phyloP scores from a whole-genome alignment of 1,284 basidiomycete species.

The Ustilago sp. region DNA sequence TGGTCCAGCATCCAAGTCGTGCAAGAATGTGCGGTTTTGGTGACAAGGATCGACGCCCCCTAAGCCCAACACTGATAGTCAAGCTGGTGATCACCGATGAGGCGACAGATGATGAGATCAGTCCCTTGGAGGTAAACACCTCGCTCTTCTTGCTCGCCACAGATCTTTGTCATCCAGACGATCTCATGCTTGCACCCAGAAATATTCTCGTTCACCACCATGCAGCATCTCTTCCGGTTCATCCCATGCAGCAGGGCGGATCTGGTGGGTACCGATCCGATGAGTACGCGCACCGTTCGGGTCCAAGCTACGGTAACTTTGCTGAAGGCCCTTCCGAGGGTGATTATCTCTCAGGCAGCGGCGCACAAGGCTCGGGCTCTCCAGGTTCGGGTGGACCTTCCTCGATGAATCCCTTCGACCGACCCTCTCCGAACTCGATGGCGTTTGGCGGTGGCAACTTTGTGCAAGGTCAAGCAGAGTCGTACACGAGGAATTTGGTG shows the following conservation, averaged over 20 bases:
- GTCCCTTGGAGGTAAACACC: constrained; percentile 59
- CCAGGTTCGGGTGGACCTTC: constrained; percentile 4
- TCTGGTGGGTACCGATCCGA: constrained; percentile 16
- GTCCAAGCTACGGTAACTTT: constrained; percentile 26
- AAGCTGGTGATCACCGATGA: constrained; percentile 60
- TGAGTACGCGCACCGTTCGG: constrained; percentile 21
- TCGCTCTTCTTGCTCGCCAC: constrained; percentile 63
- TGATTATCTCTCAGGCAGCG: constrained; percentile 30
- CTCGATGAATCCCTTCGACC: constrained; percentile 18
- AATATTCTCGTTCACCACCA: constrained; percentile 62
- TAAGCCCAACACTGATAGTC: constrained; percentile 63
- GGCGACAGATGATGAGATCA: constrained; percentile 52
- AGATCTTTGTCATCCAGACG: constrained; percentile 62
- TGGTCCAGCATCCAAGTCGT: constrained; percentile 60
- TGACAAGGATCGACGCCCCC: constrained; percentile 64
- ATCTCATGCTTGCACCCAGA: constrained; percentile 52
- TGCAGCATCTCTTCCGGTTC: constrained; percentile 41
- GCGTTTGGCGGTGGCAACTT: constrained; percentile 31
- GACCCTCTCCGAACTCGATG: constrained; percentile 18
- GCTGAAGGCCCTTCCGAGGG: constrained; percentile 9
- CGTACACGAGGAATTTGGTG: constrained; percentile 62
- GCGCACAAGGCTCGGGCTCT: constrained; percentile 11
- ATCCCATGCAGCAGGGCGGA: constrained; percentile 31
- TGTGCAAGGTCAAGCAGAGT: constrained; percentile 38
- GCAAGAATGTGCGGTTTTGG: constrained; percentile 65